Evolutionary conservation across 2,329 filamentous ascomycete species (phyloP), one percentile per base, ranked within the genome.

Genomic region (Aureobasidium pullulans): DNA sequence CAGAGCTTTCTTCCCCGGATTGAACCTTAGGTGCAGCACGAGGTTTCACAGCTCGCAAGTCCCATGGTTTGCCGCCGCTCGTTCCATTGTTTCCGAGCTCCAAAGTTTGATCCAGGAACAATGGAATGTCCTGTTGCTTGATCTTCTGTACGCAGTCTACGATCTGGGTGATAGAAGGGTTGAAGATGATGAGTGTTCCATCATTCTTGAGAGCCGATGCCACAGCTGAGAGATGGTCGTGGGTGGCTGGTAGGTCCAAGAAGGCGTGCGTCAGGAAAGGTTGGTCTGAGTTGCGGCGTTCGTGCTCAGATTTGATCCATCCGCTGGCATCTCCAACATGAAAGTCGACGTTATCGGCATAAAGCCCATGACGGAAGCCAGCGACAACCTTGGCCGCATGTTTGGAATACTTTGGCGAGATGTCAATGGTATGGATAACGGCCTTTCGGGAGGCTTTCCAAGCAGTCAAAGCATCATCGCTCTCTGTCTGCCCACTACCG

Each of bases 91-190:
- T 66, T 15, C 74, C 76, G 19, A 87, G 73, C 69, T 88, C 85
- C 15, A 87, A 67, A 0, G 84, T 81, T 46, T 76, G 79, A 40
- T 87, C 84, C 8, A 85, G 71, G 29, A 78, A 70, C 47, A 85
- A 76, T 0, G 83, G 82, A 57, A 89, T 73, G 2, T 71, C 72
- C 11, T 81, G 74, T 31, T 79, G 72, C 60, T 79, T 79, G 34
- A 84, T 80, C 40, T 76, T 70, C 47, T 80, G 73, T 31, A 86
- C 75, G 61, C 86, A 88, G 5, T 84, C 80, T 42, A 80, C 84
- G 59, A 93, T 87, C 70, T 93, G 89, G 9, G 88, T 91, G 61
- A 94, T 84, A 65, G 84, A 89, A 0, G 89, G 89, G 64, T 84
- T 85, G 73, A 91, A 94, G 1, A 90, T 78, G 13, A 87, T 77